Base-by-base conservation (phyloP, 305 asterid species). In the Rubia occidens region DNA sequence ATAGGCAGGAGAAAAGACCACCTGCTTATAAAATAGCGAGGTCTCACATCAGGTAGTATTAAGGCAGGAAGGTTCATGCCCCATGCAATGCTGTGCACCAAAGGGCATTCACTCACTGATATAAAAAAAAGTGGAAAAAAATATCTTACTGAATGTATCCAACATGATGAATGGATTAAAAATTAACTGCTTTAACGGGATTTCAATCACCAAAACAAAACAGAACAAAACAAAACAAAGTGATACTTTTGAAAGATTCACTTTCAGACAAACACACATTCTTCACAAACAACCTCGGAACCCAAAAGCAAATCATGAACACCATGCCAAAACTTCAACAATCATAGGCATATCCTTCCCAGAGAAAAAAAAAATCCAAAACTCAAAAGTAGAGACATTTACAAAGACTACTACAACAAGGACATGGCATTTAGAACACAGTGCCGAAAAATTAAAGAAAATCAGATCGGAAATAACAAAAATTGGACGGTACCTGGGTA, bases 401-500 rank as follows among this genome's bases (percentile, higher is more conserved):
- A 66, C 53, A 26, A 26, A 72, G 26, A 56, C 1, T 47, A 47
- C 18, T 44, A 37, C 26, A 49, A 37, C n/a, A 49, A 0, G 17
- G 29, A 7, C 14, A 63, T 3, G 4, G 24, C 14, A 54, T 37
- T n/a, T 11, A 11, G 6, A 17, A 20, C 20, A 68, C 3, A 35
- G 37, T 11, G n/a, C 0, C 11, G 21, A 24, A 70, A 20, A 17
- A 8, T 24, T 11, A 29, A 45, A 9, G 61, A 35, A 72, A 8
- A 43, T 11, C 15, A 42, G 39, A 61, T 26, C 43, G 20, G 64
- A 13, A 54, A 10, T 7, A 14, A 13, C n/a, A 53, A 70, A 58
- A 68, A 62, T 47, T 15, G 43, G 49, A 60, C 43, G 53, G 17
- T 74, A 90, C 98, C 97, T 87, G 96, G 9, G 96, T 84, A 71